Evolutionary conservation across 1,284 basidiomycete species (phyloP).

Genomic region (Rhodotorula sp.): DNA sequence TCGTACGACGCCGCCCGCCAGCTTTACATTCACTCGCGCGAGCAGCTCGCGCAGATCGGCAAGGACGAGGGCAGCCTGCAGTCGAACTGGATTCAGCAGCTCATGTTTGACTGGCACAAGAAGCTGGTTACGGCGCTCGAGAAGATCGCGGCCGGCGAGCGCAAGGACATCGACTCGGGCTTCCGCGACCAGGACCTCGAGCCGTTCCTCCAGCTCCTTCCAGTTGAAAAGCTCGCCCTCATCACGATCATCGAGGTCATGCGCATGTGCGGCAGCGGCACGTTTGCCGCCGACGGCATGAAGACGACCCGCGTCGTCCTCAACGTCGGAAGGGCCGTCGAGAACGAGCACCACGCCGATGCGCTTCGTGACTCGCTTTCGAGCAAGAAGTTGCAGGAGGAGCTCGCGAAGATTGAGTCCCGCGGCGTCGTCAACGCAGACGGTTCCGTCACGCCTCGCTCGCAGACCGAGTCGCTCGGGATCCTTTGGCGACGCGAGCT

Average conservation of each 20-base stretch:
- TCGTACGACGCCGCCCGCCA: conserved; percentile 78
- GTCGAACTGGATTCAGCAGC: conserved; percentile 63
- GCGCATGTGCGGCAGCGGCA: conserved; percentile 71
- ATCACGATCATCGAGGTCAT: conserved; percentile 89
- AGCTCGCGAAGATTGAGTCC: conserved; percentile 34
- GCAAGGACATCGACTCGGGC: conserved; percentile 43
- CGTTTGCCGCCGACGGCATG: conserved; percentile 1
- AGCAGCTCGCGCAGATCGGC: conserved; percentile 62
- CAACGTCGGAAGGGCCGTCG: conserved; percentile 78
- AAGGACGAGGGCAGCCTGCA: conserved; percentile 57
- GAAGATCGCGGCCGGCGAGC: conserved; percentile 17
- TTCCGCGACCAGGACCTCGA: conserved; percentile 32
- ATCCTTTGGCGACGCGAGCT: conserved; percentile 49
- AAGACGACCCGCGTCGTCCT: conserved; percentile 83
- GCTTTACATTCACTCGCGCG: conserved; percentile 66
- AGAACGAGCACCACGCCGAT: conserved; percentile 82
- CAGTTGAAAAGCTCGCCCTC: conserved; percentile 75
- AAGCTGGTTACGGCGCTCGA: conserved; percentile 60
- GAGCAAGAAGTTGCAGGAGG: conserved; percentile 38
- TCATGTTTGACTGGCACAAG: conserved; percentile 88
- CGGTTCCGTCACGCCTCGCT: conserved; percentile 3
- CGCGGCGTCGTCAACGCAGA: conserved; percentile 6
- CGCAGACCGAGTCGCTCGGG: conserved; percentile 59
- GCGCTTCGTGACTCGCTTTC: conserved; percentile 62
- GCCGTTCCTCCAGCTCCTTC: conserved; percentile 73